These are phyloP conservation scores for slime mould (Dictyostelium discoideum) DNA, from an alignment of 78 protist species.

Conservation along the genomic window DNA sequence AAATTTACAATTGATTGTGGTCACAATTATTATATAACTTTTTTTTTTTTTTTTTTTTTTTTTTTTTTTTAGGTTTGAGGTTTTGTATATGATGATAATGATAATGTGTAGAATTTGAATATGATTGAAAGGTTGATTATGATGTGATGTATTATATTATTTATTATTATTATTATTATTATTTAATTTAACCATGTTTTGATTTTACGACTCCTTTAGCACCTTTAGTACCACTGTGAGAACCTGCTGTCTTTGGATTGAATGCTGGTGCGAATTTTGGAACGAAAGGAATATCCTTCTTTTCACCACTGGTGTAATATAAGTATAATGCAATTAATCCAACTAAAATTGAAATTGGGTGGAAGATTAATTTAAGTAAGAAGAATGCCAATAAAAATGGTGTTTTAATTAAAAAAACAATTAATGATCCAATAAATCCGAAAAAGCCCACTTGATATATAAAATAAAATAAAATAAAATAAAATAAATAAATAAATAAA, in stretches of 20 bases:
- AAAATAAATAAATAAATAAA: neutral
- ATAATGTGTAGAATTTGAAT: neutral
- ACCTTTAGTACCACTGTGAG: slow-evolving; percentile 5
- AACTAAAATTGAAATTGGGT: slow-evolving; percentile 64
- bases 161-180: neutral
- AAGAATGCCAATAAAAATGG: slow-evolving; percentile 29
- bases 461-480: too few relatives aligned
- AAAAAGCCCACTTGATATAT: slow-evolving; percentile 51
- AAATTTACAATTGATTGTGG: neutral
- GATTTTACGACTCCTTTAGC: neutral
- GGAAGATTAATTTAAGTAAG: slow-evolving; percentile 48
- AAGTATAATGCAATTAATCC: slow-evolving; percentile 45
- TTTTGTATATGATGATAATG: neutral
- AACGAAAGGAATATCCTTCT: slow-evolving; percentile 51
- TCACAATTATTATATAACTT: neutral
- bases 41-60: too few relatives aligned
- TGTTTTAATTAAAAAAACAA: slow-evolving; percentile 33
- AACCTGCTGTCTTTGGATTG: slow-evolving; percentile 20
- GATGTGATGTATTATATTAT: neutral
- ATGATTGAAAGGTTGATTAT: neutral
- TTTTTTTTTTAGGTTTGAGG: neutral
- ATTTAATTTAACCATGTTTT: neutral
- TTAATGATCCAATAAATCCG: slow-evolving; percentile 26
- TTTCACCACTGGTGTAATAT: neutral
- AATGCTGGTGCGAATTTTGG: slow-evolving; percentile 53